Percentiles rank a stretch among this genome's conserved stretches.
These are phyloP conservation scores for Fusarium sp. DNA, from an alignment of 2,329 filamentous ascomycete genomes.

Conservation along the genomic window DNA sequence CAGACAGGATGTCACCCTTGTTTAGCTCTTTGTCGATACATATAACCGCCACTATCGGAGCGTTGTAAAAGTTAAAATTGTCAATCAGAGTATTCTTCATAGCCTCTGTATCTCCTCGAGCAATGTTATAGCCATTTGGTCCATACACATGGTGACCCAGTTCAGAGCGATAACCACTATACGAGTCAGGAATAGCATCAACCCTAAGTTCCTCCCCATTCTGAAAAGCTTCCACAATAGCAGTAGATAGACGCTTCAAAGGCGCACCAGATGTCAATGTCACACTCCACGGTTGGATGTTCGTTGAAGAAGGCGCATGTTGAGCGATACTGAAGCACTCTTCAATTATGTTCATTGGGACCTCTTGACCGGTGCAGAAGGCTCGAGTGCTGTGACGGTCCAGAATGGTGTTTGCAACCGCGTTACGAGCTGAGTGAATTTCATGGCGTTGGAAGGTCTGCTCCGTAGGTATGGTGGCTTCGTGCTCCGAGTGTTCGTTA, in stretches of 20 bases:
- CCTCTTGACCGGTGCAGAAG: constrained; percentile 9
- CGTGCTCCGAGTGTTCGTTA: not conserved
- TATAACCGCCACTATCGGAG: constrained; percentile 23
- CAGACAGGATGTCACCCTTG: constrained; percentile 19
- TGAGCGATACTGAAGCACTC: constrained; percentile 23
- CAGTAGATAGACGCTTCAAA: not conserved
- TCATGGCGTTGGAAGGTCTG: constrained; percentile 4
- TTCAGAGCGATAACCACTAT: constrained; percentile 19
- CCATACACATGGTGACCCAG: constrained; percentile 30
- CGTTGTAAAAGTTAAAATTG: constrained; percentile 36
- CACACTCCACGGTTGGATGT: constrained; percentile 24
- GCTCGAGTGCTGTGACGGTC: constrained; percentile 15
- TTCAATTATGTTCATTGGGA: not conserved
- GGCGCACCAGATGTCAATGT: constrained; percentile 10
- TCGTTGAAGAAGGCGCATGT: constrained; percentile 18
- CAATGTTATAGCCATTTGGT: constrained; percentile 25
- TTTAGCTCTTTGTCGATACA: constrained; percentile 14
- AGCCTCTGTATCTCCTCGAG: constrained; percentile 7
- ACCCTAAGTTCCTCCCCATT: constrained; percentile 1
- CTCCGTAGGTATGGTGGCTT: not conserved
- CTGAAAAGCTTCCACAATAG: not conserved
- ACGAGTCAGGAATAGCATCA: constrained; percentile 11
- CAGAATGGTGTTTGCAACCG: constrained; percentile 3
- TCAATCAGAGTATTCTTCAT: constrained; percentile 15
- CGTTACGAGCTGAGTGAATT: not conserved